Conservation (phyloP, 75 land plant genomes). For the Ceratopteris richardii region DNA sequence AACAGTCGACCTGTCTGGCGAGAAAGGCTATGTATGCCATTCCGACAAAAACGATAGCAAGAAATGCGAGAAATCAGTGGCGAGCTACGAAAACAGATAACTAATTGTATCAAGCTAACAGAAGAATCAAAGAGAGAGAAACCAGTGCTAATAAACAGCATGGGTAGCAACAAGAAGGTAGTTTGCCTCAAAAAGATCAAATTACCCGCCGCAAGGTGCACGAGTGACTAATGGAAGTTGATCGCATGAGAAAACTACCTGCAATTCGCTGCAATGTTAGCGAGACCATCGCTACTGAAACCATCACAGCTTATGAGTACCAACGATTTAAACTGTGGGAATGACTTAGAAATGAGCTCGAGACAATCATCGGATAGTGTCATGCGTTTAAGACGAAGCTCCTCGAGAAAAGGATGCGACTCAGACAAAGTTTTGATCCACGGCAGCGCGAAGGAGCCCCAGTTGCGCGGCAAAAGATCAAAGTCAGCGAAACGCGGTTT, state of each 20-base stretch:
- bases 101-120: too few relatives aligned
- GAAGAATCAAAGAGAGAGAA: too few relatives aligned
- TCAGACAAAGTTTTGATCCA: conserved; percentile 24
- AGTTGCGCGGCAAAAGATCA: conserved; percentile 44
- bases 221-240: too few relatives aligned
- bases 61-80: too few relatives aligned
- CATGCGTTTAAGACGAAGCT: conserved; percentile 56
- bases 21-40: too few relatives aligned
- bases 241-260: conserved; percentile 18
- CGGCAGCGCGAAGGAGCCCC: conserved; percentile 43
- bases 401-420: conserved; percentile 38
- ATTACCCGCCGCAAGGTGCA: too few relatives aligned
- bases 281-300: conserved; percentile 46
- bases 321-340: conserved; percentile 31
- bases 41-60: too few relatives aligned
- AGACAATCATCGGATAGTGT: conserved; percentile 46
- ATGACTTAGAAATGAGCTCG: conserved; percentile 21
- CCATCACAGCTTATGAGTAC: conserved; percentile 47
- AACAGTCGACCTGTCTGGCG: too few relatives aligned
- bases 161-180: too few relatives aligned
- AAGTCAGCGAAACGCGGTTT: conserved; percentile 55
- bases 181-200: too few relatives aligned
- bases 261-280: conserved; percentile 49
- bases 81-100: too few relatives aligned
- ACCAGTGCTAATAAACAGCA: too few relatives aligned